These are phyloP conservation scores for carrot (Daucus carota) DNA, from an alignment of 129 eudicot genomes.

Conservation along the genomic window DH1_v3.0 NC_030386.2:36420501-36421000, in stretches of 20 bases:
- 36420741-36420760: constrained; percentile 11
- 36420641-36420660: too few species aligned
- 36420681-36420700: neutral
- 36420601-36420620: too few species aligned
- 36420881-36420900: constrained; percentile 28
- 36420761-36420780: neutral
- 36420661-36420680: too few species aligned
- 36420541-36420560: neutral
- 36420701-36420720: constrained; percentile 11
- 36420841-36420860: neutral
- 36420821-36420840: neutral
- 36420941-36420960: constrained; percentile 18
- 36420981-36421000: constrained; percentile 1
- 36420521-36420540: neutral
- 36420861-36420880: neutral
- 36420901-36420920: constrained; percentile 9
- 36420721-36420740: constrained; percentile 12
- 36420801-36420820: neutral
- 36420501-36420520: neutral
- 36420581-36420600: too few species aligned
- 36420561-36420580: neutral
- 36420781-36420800: neutral
- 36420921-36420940: constrained; percentile 68
- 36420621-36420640: too few species aligned
- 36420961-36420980: constrained; percentile 6